Conservation (phyloP, 2,329 filamentous ascomycete species). For the Aureobasidium sp. region DNA sequence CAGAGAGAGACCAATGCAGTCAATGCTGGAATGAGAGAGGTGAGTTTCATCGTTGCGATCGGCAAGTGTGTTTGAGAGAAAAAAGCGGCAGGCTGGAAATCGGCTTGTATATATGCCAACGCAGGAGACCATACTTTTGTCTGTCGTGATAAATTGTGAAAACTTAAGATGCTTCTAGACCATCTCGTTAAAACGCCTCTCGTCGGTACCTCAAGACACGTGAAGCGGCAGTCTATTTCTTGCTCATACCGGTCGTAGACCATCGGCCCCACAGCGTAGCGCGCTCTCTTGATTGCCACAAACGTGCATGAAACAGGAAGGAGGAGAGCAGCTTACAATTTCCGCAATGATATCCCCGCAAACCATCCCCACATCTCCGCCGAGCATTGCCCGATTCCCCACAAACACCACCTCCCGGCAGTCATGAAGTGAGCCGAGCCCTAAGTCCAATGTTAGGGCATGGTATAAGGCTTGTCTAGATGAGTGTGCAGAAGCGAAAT, state of each 20-base stretch:
- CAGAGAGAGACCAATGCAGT: neutral
- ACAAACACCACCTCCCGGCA: neutral
- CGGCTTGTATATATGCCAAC: neutral
- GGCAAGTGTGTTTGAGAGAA: neutral
- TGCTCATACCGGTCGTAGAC: neutral
- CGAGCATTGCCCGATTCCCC: neutral
- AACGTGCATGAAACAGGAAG: neutral
- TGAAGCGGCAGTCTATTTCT: neutral
- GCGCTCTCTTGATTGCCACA: neutral
- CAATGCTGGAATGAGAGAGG: neutral
- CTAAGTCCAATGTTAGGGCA: neutral
- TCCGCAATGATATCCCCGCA: neutral
- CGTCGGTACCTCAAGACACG: neutral
- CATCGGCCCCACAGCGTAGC: neutral
- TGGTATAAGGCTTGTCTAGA: neutral
- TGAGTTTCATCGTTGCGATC: neutral
- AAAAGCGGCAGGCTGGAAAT: neutral
- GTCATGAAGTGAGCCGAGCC: neutral
- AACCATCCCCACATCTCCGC: neutral
- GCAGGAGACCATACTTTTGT: no score
- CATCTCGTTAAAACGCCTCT: neutral
- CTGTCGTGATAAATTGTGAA: neutral
- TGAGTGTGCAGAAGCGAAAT: neutral
- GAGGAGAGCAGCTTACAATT: neutral
- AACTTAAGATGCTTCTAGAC: neutral